Base-by-base conservation (phyloP, 108 stramenopile genomes). In the Pseudonitzschia multiseries region DNA sequence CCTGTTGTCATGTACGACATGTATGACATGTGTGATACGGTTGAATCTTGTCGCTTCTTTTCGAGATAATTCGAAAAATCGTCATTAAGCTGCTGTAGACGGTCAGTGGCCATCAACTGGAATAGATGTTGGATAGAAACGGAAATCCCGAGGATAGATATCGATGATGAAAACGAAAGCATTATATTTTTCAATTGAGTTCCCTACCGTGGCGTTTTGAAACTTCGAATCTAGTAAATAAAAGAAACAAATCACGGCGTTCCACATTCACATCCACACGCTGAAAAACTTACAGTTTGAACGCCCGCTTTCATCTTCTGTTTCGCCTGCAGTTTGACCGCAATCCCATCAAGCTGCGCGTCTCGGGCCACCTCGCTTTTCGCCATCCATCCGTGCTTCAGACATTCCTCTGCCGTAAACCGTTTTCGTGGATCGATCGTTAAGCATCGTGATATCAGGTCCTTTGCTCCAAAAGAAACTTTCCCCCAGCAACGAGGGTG, bases 401-500 rank as follows among this genome's bases (percentile, higher is more conserved):
- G 61, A 2, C 82, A 84, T 46, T 78, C 65, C 17, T 44, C 65
- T 4, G 86, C 77, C 29, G 76, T 65, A 21, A 69, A 65, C 42
- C 89, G 77, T 32, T 84, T 81, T 15, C 70, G 77, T 22, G 82
- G 83, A 70, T 89, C 79, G 60, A 85, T 77, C 0, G 76, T 78
- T 22, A 89, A 57, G 46, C 86, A 78, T 32, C 40, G 46, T 15
- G 73, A 54, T 22, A 89, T 78, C 64, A 89, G 79, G 24, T 77
- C 76, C 75, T 96, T 94, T 62, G 90, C 93, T 14, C 85, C 92
- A 33, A 32, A 73, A 22, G 93, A 91, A 59, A 98, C 78, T 33
- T 71, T n/a, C 21, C 69, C 69, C 95, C 95, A 98, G 31, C 70
- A 83, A 17, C 78, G 69, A 29, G 83, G 86, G 44, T 76, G 72